Percentiles rank a stretch among this genome's conserved stretches.
phyloP scores from a whole-genome alignment of 331 rosid species.

The Pyrus hybrid region DNA sequence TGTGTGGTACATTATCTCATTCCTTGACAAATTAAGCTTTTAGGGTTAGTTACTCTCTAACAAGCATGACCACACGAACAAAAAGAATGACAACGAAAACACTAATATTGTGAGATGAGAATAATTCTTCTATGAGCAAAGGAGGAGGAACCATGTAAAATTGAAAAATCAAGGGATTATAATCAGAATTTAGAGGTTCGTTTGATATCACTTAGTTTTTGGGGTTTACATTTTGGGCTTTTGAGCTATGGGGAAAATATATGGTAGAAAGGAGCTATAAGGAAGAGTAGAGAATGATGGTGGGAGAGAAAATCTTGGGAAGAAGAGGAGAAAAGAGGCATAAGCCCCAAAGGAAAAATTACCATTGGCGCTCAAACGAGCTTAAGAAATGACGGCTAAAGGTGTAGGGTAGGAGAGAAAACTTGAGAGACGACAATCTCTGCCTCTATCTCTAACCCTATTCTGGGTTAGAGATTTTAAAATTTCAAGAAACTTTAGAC shows the following conservation, averaged over 20 bases:
- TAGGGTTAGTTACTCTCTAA: not conserved
- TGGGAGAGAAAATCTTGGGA: not conserved
- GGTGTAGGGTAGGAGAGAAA: too few relatives aligned
- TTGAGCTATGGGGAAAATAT: too few relatives aligned
- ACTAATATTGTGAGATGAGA: not conserved
- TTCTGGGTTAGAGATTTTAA: not conserved
- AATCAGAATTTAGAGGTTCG: not conserved
- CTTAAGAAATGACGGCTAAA: too few relatives aligned
- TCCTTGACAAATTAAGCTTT: not conserved
- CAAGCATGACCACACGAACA: not conserved
- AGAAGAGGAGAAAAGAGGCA: too few relatives aligned
- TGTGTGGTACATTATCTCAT: not conserved
- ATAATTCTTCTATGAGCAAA: not conserved
- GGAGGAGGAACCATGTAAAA: not conserved
- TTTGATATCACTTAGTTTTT: not conserved
- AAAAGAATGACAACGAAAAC: not conserved
- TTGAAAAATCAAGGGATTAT: not conserved
- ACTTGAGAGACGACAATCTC: not conserved
- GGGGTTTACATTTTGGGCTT: not conserved
- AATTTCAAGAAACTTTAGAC: not conserved
- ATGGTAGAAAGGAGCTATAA: too few relatives aligned
- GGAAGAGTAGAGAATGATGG: not conserved
- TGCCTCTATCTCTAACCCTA: not conserved
- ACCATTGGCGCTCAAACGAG: too few relatives aligned
- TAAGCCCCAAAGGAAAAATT: too few relatives aligned